Percentiles rank a stretch among this genome's conserved stretches.
Conservation (phyloP, 257 asterid genomes). For the Solanum pimpinellifolium region DNA sequence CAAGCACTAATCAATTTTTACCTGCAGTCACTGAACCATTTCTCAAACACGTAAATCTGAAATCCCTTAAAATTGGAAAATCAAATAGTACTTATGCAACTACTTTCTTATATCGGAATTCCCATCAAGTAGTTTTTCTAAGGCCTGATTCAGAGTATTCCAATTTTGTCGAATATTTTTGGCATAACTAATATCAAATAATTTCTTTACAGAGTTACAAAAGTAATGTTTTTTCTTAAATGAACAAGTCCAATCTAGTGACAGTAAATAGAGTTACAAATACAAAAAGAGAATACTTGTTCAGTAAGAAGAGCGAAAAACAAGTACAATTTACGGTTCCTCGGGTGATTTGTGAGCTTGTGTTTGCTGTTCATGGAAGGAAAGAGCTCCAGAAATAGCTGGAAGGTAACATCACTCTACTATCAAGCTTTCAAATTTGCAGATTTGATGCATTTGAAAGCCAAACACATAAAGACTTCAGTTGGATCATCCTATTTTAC, state of each 20-base stretch:
- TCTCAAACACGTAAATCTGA: constrained; percentile 18
- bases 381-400: not conserved
- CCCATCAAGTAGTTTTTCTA: not conserved
- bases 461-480: constrained; percentile 40
- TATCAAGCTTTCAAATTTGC: constrained; percentile 16
- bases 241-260: not conserved
- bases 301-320: not conserved
- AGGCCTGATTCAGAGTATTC: not conserved
- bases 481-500: constrained; percentile 45
- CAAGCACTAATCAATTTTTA: not conserved
- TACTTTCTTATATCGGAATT: not conserved
- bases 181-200: not conserved
- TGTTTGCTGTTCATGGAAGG: not conserved
- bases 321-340: not conserved
- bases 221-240: not conserved
- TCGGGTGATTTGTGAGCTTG: not conserved
- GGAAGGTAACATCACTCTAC: not conserved
- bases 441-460: constrained; percentile 65
- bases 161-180: not conserved
- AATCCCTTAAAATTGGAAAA: not conserved
- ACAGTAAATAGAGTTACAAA: not conserved
- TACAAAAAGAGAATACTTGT: not conserved
- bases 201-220: not conserved
- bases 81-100: not conserved
- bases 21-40: constrained; percentile 23